Conservation (phyloP, 164 flowering plant species). For the Stephania japonica region DNA sequence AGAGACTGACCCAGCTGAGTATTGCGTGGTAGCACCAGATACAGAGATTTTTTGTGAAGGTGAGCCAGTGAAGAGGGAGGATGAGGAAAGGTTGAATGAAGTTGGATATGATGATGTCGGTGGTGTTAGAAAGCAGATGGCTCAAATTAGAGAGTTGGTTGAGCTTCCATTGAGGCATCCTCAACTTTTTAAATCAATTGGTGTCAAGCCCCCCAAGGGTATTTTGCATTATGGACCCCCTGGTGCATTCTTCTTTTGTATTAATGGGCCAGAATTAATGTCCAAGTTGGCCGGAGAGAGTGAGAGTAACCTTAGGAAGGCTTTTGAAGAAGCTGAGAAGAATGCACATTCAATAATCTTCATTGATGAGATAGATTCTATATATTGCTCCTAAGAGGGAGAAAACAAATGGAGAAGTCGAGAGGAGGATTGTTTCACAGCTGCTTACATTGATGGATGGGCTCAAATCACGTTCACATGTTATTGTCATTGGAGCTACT, state of each 20-base stretch:
- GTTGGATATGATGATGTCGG: constrained; percentile 86
- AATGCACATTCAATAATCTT: constrained; percentile 80
- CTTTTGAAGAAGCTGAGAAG: constrained; percentile 83
- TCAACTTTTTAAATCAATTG: constrained; percentile 72
- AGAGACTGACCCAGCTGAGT: constrained; percentile 76
- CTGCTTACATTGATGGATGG: constrained; percentile 81
- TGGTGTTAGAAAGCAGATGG: constrained; percentile 83
- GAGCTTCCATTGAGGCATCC: constrained; percentile 81
- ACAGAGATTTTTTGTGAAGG: constrained; percentile 85
- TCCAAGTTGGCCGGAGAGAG: constrained; percentile 82
- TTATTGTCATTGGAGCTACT: constrained; percentile 74
- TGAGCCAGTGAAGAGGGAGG: constrained; percentile 76
- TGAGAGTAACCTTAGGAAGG: constrained; percentile 77
- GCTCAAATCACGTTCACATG: constrained; percentile 69
- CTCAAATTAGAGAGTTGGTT: constrained; percentile 72
- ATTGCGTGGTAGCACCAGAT: constrained; percentile 82
- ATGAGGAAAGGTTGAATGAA: constrained; percentile 67
- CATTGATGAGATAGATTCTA: constrained; percentile 78
- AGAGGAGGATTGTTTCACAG: constrained; percentile 72
- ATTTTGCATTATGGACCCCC: constrained; percentile 79
- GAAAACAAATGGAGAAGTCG: constrained; percentile 77
- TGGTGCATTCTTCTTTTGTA: constrained; percentile 80
- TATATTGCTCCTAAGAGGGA: constrained; percentile 83
- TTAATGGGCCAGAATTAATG: constrained; percentile 81
- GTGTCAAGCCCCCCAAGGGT: constrained; percentile 82